Evolutionary conservation across 2,329 filamentous ascomycete species (phyloP).

Genomic region (Atkinsonella hypoxylon): DNA sequence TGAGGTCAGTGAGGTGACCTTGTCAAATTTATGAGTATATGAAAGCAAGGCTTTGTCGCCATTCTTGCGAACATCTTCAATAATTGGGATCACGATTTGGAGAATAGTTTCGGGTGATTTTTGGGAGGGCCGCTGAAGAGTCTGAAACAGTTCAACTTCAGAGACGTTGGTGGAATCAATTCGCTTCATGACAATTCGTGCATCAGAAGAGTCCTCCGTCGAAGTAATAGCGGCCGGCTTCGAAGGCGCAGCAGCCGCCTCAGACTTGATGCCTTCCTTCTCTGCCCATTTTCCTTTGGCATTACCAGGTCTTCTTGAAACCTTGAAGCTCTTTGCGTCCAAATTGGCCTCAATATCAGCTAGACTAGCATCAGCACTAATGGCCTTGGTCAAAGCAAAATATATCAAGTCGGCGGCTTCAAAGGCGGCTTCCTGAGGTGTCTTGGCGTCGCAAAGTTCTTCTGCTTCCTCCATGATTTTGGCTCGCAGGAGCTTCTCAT

Average conservation of each 20-base stretch:
- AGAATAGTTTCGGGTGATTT: slow-evolving; percentile 91
- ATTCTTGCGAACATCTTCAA: slow-evolving; percentile 69
- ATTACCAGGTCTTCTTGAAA: slow-evolving; percentile 85
- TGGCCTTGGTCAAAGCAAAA: slow-evolving; percentile 84
- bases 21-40: slow-evolving; percentile 97
- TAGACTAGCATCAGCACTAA: slow-evolving; percentile 71
- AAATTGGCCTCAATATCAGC: slow-evolving; percentile 87
- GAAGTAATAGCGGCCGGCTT: slow-evolving; percentile 21
- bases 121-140: slow-evolving; percentile 80
- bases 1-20: slow-evolving; percentile 79
- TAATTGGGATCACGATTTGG: slow-evolving; percentile 81
- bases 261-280: slow-evolving; percentile 56
- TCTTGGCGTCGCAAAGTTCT: slow-evolving; percentile 79
- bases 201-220: slow-evolving; percentile 25
- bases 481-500: slow-evolving; percentile 76
- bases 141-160: slow-evolving; percentile 54
- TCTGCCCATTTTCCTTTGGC: slow-evolving; percentile 89
- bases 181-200: slow-evolving; percentile 71
- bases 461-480: slow-evolving; percentile 99
- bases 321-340: slow-evolving; percentile 89
- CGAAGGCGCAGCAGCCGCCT: slow-evolving; percentile 20
- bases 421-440: slow-evolving; percentile 75
- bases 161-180: slow-evolving; percentile 57
- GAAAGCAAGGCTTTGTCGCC: slow-evolving; percentile 82
- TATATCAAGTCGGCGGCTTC: slow-evolving; percentile 94